Evolutionary conservation across 768 basidiomycete genomes (phyloP).

Genomic region (Nidularia sp.): DNA sequence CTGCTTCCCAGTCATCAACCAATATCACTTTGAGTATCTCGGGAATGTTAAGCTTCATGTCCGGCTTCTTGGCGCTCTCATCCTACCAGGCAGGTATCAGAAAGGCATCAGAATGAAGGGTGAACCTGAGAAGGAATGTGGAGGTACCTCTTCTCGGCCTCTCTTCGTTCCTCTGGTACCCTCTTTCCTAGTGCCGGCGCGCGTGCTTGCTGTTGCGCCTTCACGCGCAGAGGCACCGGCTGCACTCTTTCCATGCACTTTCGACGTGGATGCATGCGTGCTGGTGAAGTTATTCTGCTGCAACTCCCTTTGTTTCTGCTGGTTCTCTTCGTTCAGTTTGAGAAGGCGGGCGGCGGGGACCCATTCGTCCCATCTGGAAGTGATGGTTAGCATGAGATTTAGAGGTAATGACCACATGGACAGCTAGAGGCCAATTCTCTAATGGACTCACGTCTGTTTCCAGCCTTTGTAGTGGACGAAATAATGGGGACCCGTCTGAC

Average conservation of each 20-base stretch:
- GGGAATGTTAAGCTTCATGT: constrained; percentile 88
- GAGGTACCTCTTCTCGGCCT: constrained; percentile 67
- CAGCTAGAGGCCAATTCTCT: no score
- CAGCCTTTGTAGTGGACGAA: constrained; percentile 99
- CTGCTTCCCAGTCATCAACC: constrained; percentile 97
- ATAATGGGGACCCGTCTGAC: constrained; percentile 74
- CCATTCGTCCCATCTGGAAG: constrained; percentile 92
- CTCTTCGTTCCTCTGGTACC: constrained; percentile 65
- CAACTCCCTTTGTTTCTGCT: constrained; percentile 73
- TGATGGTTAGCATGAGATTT: not conserved
- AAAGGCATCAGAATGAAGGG: not conserved
- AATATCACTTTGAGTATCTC: constrained; percentile 85
- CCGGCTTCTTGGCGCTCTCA: constrained; percentile 73
- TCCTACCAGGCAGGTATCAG: constrained; percentile 45
- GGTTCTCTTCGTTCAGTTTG: constrained; percentile 79
- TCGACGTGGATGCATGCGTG: constrained; percentile 15
- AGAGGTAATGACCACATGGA: no score
- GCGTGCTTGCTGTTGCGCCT: constrained; percentile 24
- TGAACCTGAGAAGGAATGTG: constrained; percentile 1
- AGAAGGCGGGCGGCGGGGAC: constrained; percentile 78
- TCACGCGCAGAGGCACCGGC: constrained; percentile 5
- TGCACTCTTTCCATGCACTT: constrained; percentile 12
- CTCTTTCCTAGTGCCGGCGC: constrained; percentile 47
- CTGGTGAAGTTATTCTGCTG: constrained; percentile 24
- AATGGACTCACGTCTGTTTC: constrained; percentile 82